Percentiles rank a stretch among this genome's conserved stretches.
phyloP scores from a whole-genome alignment of 202 grass and related monocot genomes.

The Zoysia matrella region DNA sequence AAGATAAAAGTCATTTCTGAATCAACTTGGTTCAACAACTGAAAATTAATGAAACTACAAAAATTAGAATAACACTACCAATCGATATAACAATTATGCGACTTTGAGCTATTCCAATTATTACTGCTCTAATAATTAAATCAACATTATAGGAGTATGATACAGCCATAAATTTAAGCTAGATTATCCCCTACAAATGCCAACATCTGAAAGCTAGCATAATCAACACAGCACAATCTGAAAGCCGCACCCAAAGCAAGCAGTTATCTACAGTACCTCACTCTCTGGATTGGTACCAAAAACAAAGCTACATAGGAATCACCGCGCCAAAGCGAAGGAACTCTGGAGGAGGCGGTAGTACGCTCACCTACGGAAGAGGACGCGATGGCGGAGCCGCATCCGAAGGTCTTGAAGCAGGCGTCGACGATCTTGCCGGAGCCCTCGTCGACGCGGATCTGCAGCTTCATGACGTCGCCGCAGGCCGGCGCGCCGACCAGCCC shows the following conservation, averaged over 20 bases:
- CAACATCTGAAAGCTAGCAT: neutral
- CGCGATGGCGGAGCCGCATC: conserved; percentile 93
- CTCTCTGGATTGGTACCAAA: neutral
- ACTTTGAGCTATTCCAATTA: neutral
- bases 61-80: neutral
- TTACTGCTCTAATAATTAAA: neutral
- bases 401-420: conserved; percentile 99
- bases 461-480: conserved; percentile 98
- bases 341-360: neutral
- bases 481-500: conserved; percentile 95
- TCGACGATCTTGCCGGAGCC: conserved; percentile 87
- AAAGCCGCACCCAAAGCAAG: neutral
- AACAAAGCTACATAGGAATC: neutral
- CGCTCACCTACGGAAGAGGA: conserved; percentile 88
- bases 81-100: neutral
- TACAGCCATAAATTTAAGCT: neutral
- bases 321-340: neutral
- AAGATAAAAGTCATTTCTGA: neutral
- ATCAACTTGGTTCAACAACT: conserved; percentile 3
- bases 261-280: neutral
- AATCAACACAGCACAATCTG: neutral
- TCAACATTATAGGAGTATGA: neutral
- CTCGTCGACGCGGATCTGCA: conserved; percentile 96
- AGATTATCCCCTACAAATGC: neutral
- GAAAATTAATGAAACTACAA: neutral